Evolutionary conservation across 768 basidiomycete species (phyloP), one percentile per base, ranked within the genome.

Genomic region (Calocybe gangraenosa): DNA sequence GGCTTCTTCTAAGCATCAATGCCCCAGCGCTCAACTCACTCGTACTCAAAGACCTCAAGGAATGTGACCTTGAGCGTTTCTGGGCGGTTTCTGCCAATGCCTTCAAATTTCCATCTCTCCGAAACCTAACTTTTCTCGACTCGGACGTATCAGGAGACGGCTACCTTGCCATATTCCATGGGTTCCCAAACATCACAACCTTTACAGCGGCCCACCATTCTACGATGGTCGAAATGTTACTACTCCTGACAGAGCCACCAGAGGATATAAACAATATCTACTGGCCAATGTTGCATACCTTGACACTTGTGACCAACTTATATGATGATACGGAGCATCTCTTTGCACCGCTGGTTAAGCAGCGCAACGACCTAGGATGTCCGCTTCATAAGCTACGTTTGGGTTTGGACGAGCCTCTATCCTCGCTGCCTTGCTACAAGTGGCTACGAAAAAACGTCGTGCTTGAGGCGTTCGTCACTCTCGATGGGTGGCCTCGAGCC

Each of bases 1-100:
- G 65, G 2, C 50, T 77, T 18, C 60, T 78, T 28, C 52, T 67
- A 3, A 53, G 56, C 21, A 63, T 78, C 20, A 50, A 59, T 18
- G 70, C 75, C 2, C 71, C 73, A 0, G 42, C 44, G 11, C 60
- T 78, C 22, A 51, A 64, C 19, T 70, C 67, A 9, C 56, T 78
- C 34, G 63, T 65, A 3, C 58, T 78, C 42, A 74, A 75, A 48
- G 66, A 63, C 13, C 56, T 69, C 7, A 67, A 69, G 23, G 65
- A 71, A 32, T 54, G 56, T 28, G 75, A 77, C 48, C 61, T 76
- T 1, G 67, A 72, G 46, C 47, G 51, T 1, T 63, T 76, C 44
- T 63, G 64, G 56, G 42, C 49, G 3, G 38, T 51, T 13, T 51
- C 57, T 3, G 49, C 53, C 42, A 47, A 43, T 22, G 40, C 43